Base-by-base conservation (phyloP, 2,329 filamentous ascomycete species). In the Ascochyta viciae-villosae region DNA sequence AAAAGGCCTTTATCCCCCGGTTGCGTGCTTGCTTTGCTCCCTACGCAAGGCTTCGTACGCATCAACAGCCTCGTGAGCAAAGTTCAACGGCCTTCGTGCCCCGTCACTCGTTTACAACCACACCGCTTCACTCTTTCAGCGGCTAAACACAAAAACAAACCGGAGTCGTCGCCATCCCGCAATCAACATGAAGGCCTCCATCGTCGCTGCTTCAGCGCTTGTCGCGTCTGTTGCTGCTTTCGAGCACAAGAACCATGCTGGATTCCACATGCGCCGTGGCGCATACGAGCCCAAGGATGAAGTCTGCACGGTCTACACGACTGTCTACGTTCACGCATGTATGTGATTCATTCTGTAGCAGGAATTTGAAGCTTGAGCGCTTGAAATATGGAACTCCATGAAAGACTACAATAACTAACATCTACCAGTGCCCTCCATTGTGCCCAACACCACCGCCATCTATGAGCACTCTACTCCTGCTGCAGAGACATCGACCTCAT, bases 81-180 rank as follows among this genome's bases (percentile, higher is more conserved):
- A 63, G 27, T 60, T 49, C 60, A 62, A 59, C 59, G 69, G 71
- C 70, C 68, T 64, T 69, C 62, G 70, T 69, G 72, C 73, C 74
- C 50, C 56, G 69, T 71, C 73, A 66, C 66, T 75, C 72, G 62
- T 75, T 75, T 73, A 56, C 46, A 35, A 49, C 43, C 61, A 60
- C 54, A 49, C 64, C 88, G 88, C 88, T 91, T 91, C 89, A 91
- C 87, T 91, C 90, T 77, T 92, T 93, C 81, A 92, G 90, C 90
- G 89, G 90, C 85, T 90, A 87, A 55, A 48, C 47, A 66, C 59
- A 51, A 55, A 55, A 55, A 45, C 46, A 63, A 53, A 58, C 50
- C 56, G 64, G 65, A 65, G 67, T 63, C 57, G 55, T 68, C 63
- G 66, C 65, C 73, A 73, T 23, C n/a, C 23, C 13, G 75, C 63